A percentile compares a stretch with the other conserved stretches of the same genome.
Evolutionary conservation across 2,329 filamentous ascomycete genomes (phyloP).

Genomic region (Sclerotinia borealis): DNA sequence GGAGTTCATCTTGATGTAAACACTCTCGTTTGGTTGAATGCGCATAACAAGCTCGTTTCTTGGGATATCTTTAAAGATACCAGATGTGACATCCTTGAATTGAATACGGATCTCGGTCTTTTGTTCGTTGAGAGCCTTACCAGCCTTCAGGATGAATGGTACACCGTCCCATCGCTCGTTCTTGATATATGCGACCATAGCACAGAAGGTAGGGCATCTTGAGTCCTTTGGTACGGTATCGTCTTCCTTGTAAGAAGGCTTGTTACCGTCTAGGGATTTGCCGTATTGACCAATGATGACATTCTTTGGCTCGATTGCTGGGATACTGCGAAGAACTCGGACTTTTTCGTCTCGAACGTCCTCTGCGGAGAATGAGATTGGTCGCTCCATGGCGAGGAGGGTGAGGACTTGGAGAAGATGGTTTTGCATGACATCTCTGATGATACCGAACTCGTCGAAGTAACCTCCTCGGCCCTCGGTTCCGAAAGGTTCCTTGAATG

Average conservation of each 20-base stretch:
- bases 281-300: slow-evolving; percentile 99
- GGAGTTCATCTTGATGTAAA: slow-evolving; percentile 99
- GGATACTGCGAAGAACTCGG: slow-evolving; percentile 87
- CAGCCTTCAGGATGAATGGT: slow-evolving; percentile 98
- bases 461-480: slow-evolving; percentile 97
- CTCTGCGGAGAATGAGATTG: slow-evolving; percentile 95
- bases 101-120: slow-evolving; percentile 99
- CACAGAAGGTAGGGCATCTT: slow-evolving; percentile 95
- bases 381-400: slow-evolving; percentile 93
- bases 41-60: slow-evolving; percentile 99
- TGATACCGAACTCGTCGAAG: slow-evolving; percentile 99
- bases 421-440: slow-evolving; percentile 99
- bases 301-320: slow-evolving; percentile 96
- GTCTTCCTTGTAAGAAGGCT: slow-evolving; percentile 97
- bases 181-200: slow-evolving; percentile 96
- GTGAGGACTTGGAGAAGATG: slow-evolving; percentile 95
- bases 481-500: slow-evolving; percentile 98
- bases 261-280: slow-evolving; percentile 89
- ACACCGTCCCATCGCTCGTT: slow-evolving; percentile 99
- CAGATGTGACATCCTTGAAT: slow-evolving; percentile 98
- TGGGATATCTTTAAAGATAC: slow-evolving; percentile 99
- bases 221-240: slow-evolving; percentile 97
- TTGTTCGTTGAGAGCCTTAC: slow-evolving; percentile 97
- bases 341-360: slow-evolving; percentile 99
- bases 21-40: slow-evolving; percentile 98